These are phyloP conservation scores for Marsdenia floribunda DNA, from an alignment of 257 asterid species.

Conservation along the genomic window DNA sequence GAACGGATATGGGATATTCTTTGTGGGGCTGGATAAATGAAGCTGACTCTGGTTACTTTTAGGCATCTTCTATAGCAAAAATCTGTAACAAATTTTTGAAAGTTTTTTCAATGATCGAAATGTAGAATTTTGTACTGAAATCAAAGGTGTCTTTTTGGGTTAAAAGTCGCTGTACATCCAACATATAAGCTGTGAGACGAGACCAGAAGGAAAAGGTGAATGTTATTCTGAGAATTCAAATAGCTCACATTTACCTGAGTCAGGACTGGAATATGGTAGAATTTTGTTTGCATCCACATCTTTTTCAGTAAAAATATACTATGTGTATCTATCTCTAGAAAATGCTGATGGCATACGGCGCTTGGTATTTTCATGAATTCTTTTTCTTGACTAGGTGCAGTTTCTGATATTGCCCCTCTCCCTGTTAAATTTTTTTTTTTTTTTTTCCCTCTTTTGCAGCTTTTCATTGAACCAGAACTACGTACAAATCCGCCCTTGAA, in stretches of 20 bases:
- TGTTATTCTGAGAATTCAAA: not conserved
- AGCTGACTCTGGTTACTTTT: not conserved
- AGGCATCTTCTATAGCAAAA: not conserved
- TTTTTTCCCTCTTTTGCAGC: conserved; percentile 48
- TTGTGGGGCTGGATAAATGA: not conserved
- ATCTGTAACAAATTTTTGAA: not conserved
- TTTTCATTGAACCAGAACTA: conserved; percentile 70
- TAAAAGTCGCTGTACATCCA: not conserved
- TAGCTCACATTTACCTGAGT: not conserved
- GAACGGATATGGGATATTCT: no score
- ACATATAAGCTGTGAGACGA: not conserved
- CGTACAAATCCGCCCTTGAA: conserved; percentile 67
- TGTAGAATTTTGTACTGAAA: not conserved
- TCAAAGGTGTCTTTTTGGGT: not conserved
- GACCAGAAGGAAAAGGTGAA: not conserved
- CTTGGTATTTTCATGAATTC: not conserved
- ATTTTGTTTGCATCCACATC: not conserved
- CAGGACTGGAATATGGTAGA: not conserved
- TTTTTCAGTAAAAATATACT: not conserved
- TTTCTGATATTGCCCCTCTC: conserved; percentile 10
- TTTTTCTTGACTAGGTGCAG: conserved; percentile 5
- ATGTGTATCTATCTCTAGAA: not conserved
- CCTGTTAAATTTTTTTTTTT: not conserved
- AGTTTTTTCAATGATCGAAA: not conserved
- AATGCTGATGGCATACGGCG: not conserved